Conservation (phyloP, 1,284 basidiomycete genomes). For the Quambalaria eucalypti region DNA sequence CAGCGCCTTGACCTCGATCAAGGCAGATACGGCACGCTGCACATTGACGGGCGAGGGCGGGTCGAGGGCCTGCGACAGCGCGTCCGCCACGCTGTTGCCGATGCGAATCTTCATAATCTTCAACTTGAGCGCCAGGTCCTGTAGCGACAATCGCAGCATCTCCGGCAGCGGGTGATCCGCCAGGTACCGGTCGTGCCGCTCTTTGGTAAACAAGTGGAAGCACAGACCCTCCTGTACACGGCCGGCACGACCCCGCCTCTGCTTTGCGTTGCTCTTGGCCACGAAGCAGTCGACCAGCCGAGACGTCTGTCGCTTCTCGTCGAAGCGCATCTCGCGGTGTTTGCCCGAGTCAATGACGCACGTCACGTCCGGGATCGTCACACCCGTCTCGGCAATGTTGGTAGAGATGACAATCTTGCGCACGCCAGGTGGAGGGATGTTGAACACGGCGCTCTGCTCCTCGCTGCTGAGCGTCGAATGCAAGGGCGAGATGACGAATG, state of each 20-base stretch:
- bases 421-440: constrained; percentile 66
- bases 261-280: constrained; percentile 84
- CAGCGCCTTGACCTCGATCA: constrained; percentile 85
- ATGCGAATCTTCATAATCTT: constrained; percentile 92
- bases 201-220: constrained; percentile 90
- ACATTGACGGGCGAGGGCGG: constrained; percentile 80
- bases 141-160: constrained; percentile 86
- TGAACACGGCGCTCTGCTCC: constrained; percentile 80
- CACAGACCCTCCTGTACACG: constrained; percentile 84
- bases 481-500: constrained; percentile 77
- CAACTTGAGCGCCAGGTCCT: constrained; percentile 86
- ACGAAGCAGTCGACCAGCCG: constrained; percentile 86
- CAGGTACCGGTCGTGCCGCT: constrained; percentile 64
- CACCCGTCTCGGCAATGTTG: constrained; percentile 79
- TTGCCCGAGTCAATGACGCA: constrained; percentile 94
- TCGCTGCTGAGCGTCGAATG: constrained; percentile 67
- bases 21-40: constrained; percentile 76
- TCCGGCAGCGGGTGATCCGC: constrained; percentile 87
- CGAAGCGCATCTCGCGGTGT: constrained; percentile 62
- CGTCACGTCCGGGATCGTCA: constrained; percentile 96
- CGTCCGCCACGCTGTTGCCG: constrained; percentile 74
- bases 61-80: constrained; percentile 76
- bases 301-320: constrained; percentile 94
- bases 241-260: constrained; percentile 82
- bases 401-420: constrained; percentile 77